phyloP scores from a whole-genome alignment of 148 eudicot species.

The Rhododendron mucronatum region DNA sequence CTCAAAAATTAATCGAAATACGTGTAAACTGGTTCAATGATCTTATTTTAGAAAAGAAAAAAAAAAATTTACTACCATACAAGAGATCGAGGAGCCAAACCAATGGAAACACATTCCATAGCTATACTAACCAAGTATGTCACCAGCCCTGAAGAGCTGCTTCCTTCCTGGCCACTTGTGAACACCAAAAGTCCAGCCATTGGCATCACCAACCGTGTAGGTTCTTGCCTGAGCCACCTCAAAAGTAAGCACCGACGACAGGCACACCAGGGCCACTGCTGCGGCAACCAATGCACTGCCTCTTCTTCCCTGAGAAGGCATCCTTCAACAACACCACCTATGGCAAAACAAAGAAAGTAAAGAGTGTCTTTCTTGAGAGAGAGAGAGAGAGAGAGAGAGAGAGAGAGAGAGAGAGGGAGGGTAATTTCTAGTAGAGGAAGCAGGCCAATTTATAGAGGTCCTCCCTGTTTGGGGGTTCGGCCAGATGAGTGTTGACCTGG shows the following conservation, averaged over 20 bases:
- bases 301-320: conserved; percentile 38
- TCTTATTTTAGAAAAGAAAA: too few species aligned
- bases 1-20: too few species aligned
- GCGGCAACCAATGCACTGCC: conserved; percentile 37
- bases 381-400: background rate
- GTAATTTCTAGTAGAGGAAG: too few species aligned
- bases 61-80: too few species aligned
- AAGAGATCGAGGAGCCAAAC: too few species aligned
- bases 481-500: background rate
- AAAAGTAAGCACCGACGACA: conserved; percentile 14
- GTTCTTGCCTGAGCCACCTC: conserved; percentile 24
- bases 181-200: conserved; percentile 41
- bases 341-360: background rate
- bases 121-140: conserved; percentile 38
- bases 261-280: conserved; percentile 1
- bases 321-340: background rate
- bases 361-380: background rate
- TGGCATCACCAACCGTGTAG: conserved; percentile 44
- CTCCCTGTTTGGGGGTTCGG: background rate
- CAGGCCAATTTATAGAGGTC: too few species aligned
- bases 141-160: conserved; percentile 43
- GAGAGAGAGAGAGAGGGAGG: too few species aligned
- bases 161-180: conserved; percentile 42
- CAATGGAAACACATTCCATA: background rate
- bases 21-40: too few species aligned